Evolutionary conservation across 768 basidiomycete genomes (phyloP), one percentile per base, ranked within the genome.

Genomic region (Lactarius evosmus): DNA sequence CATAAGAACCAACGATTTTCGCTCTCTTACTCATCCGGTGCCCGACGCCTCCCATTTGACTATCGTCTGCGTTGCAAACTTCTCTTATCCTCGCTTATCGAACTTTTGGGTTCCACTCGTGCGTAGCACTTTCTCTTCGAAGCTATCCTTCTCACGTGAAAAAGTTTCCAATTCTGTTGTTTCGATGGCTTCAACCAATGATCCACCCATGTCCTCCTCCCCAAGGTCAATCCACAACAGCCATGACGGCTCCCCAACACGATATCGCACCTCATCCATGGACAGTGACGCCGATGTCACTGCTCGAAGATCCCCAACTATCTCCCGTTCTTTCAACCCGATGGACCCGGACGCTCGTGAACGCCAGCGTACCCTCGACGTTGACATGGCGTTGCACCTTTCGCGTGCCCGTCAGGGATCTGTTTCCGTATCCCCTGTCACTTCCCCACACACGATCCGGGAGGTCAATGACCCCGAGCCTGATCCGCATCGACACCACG

Each of bases 281-380:
- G 72, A 72, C 36, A 65, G 58, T 63, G 80, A 84, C 49, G 67
- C 71, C 29, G 72, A 73, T 44, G 65, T 76, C 6, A 80, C 77
- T 1, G 72, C 81, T 54, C 80, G 86, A 27, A 80, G 79, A 61
- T 89, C 89, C 0, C 88, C 90, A 0, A 84, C 84, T 3, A 74
- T 88, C 17, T 72, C 76, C 1, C 83, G 88, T 49, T 80, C 88
- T 9, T 81, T 83, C 65, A 86, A 91, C 72, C 83, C 81, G 11
- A 81, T 86, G 77, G 87, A 91, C 71, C 85, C 88, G 0, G 84
- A 90, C 58, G 85, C 84, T 22, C 80, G 87, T 60, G 94, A 97
- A 74, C 85, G 95, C 22, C 95, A 98, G 78, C 83, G 90, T 38
- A 86, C 92, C 7, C 91, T 97, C 88, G 95, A 98, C 70, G 91